phyloP scores from a whole-genome alignment of 2,329 filamentous ascomycete species.

The Microascus cirrosus region DNA sequence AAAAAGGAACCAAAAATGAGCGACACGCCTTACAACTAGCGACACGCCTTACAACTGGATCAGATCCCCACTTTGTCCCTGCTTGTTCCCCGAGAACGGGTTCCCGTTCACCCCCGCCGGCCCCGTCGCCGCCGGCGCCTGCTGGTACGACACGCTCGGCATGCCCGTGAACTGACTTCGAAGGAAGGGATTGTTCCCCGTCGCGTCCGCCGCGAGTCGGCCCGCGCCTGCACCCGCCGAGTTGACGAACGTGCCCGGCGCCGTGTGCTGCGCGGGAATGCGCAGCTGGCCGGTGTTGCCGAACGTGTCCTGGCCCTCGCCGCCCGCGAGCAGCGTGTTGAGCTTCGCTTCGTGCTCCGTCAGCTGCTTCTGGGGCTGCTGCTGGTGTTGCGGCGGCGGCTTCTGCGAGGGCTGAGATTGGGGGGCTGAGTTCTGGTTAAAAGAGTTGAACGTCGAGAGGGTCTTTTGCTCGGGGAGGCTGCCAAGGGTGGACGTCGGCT shows the following conservation, averaged over 20 bases:
- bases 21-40: not conserved
- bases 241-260: slow-evolving; percentile 93
- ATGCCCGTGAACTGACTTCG: slow-evolving; percentile 73
- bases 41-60: slow-evolving; percentile 46
- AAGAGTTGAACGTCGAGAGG: slow-evolving; percentile 36
- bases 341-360: slow-evolving; percentile 62
- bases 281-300: slow-evolving; percentile 94
- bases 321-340: slow-evolving; percentile 73
- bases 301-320: slow-evolving; percentile 94
- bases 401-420: slow-evolving; percentile 34
- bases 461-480: slow-evolving; percentile 78
- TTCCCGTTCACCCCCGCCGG: slow-evolving; percentile 49
- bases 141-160: slow-evolving; percentile 47
- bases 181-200: slow-evolving; percentile 83
- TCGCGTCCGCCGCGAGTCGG: slow-evolving; percentile 58
- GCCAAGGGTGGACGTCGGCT: slow-evolving; percentile 56
- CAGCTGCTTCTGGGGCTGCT: slow-evolving; percentile 38
- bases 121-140: slow-evolving; percentile 44
- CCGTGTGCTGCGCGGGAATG: slow-evolving; percentile 92
- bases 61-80: slow-evolving; percentile 43
- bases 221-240: slow-evolving; percentile 75
- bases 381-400: slow-evolving; percentile 27
- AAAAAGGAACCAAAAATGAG: not conserved
- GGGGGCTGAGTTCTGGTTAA: not conserved
- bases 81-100: slow-evolving; percentile 39